Percentiles rank a stretch among this genome's conserved stretches.
Conservation (phyloP, 495 filamentous ascomycete genomes). For the Neurospora sp. region DNA sequence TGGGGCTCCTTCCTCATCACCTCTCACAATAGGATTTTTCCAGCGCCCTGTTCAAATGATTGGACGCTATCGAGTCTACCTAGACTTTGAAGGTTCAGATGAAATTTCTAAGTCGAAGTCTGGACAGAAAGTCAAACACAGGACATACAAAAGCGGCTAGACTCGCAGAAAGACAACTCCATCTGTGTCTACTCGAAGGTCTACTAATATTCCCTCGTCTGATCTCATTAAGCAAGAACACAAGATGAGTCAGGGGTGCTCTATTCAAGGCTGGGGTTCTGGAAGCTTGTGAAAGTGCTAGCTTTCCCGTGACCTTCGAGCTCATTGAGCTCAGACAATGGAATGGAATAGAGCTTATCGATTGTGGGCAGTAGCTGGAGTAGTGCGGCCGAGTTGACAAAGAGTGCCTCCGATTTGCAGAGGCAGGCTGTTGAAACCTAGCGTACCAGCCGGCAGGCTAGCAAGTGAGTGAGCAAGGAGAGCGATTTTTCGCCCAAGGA, state of each 20-base stretch:
- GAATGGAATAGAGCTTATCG: neutral
- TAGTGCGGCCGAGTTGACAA: neutral
- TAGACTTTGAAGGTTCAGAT: neutral
- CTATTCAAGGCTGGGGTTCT: neutral
- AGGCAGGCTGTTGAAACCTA: neutral
- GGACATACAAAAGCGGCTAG: neutral
- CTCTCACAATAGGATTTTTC: neutral
- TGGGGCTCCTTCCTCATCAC: neutral
- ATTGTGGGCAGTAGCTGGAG: neutral
- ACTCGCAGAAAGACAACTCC: neutral
- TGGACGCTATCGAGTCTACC: neutral
- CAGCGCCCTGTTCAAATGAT: neutral
- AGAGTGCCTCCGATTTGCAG: neutral
- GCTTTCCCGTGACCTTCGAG: neutral
- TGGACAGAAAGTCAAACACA: neutral
- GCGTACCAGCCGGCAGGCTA: neutral
- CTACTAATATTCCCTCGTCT: neutral
- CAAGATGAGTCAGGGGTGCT: neutral
- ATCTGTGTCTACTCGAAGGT: neutral
- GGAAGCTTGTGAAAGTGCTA: neutral
- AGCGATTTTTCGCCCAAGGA: neutral
- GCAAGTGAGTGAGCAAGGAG: neutral
- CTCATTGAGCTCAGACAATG: neutral
- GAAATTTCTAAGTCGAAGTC: neutral
- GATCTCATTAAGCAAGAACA: neutral